Conservation (phyloP, 2,329 filamentous ascomycete genomes). For the Talaromyces verruculosus region DNA sequence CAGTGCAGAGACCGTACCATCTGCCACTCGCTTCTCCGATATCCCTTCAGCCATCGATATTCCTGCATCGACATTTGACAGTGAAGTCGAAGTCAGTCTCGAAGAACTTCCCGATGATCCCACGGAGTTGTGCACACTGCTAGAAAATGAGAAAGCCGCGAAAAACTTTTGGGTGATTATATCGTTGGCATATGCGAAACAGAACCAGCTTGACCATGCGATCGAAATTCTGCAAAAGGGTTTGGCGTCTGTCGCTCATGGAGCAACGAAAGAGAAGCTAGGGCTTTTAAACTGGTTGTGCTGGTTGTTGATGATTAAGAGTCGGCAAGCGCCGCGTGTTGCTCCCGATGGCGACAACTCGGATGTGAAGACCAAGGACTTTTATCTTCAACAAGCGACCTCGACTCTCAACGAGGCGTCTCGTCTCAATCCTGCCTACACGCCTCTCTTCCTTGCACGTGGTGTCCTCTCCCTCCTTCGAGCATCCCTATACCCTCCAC, state of each 20-base stretch:
- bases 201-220: constrained; percentile 84
- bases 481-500: constrained; percentile 78
- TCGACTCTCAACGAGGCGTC: constrained; percentile 92
- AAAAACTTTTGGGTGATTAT: constrained; percentile 98
- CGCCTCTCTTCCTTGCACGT: constrained; percentile 84
- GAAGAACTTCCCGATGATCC: constrained; percentile 89
- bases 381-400: constrained; percentile 88
- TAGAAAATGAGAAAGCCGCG: constrained; percentile 89
- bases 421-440: constrained; percentile 86
- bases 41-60: constrained; percentile 65
- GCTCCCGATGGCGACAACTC: constrained; percentile 64
- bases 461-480: constrained; percentile 85
- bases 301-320: constrained; percentile 90
- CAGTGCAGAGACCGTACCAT: constrained; percentile 33
- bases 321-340: constrained; percentile 72
- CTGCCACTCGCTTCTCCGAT: constrained; percentile 57
- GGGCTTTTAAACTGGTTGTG: constrained; percentile 81
- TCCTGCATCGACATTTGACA: constrained; percentile 61
- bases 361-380: constrained; percentile 86
- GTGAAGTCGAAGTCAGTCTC: constrained; percentile 85
- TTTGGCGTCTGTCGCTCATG: constrained; percentile 67
- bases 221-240: constrained; percentile 71
- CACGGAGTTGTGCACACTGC: constrained; percentile 88
- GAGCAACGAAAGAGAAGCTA: constrained; percentile 75
- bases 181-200: constrained; percentile 92